Evolutionary conservation across 2,329 filamentous ascomycete species (phyloP).

Genomic region (Rosellinia necatrix): DNA sequence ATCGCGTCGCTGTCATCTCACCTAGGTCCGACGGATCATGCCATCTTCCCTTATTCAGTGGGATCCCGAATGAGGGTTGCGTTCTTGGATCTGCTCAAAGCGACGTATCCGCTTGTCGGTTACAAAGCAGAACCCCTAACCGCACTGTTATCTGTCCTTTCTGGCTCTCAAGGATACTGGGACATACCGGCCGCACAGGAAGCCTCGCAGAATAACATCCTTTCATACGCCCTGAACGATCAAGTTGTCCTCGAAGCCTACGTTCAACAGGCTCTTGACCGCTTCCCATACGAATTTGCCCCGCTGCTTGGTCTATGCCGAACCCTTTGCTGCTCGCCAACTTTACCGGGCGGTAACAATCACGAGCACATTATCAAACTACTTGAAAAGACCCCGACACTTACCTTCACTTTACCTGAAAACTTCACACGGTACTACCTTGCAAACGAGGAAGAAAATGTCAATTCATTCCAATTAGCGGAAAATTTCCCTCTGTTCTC

Average conservation of each 20-base stretch:
- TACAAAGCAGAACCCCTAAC: conserved; percentile 75
- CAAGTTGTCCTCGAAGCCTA: conserved; percentile 60
- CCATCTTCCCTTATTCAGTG: conserved; percentile 58
- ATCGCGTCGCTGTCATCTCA: conserved; percentile 55
- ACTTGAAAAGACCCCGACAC: conserved; percentile 70
- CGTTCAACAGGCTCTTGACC: conserved; percentile 70
- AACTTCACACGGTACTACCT: conserved; percentile 77
- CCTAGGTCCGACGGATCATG: conserved; percentile 51
- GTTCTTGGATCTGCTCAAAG: conserved; percentile 73
- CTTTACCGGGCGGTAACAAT: conserved; percentile 39
- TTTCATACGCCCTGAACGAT: conserved; percentile 56
- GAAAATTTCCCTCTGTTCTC: conserved; percentile 68
- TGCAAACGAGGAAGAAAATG: conserved; percentile 83
- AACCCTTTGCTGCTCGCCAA: conserved; percentile 60
- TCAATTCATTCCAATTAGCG: conserved; percentile 74
- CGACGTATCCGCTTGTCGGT: conserved; percentile 67
- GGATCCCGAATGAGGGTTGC: conserved; percentile 66
- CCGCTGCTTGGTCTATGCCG: conserved; percentile 77
- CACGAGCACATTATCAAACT: conserved; percentile 61
- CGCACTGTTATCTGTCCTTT: conserved; percentile 68
- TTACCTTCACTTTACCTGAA: conserved; percentile 77
- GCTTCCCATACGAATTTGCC: conserved; percentile 84
- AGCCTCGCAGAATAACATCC: conserved; percentile 44
- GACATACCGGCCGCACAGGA: conserved; percentile 49
- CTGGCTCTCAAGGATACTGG: conserved; percentile 59